These are phyloP conservation scores for Dictyostelium intermedium DNA, from an alignment of 78 protist genomes.

Conservation along the genomic window DNA sequence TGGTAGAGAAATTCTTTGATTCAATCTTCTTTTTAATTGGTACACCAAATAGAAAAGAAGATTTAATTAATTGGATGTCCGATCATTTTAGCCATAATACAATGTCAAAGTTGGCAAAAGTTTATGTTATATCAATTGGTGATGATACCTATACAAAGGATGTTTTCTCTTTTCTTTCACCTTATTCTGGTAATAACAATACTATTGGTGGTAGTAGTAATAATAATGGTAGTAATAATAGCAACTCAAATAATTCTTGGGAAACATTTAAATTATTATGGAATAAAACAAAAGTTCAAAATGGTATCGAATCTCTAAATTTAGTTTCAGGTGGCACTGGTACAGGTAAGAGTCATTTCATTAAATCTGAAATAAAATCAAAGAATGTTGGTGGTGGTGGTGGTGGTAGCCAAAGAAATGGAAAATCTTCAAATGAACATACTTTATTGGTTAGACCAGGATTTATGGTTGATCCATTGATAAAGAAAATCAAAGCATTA, in stretches of 20 bases:
- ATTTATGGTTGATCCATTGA: not conserved
- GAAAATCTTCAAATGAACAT: not conserved
- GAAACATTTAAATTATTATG: not conserved
- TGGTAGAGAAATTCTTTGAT: conserved; percentile 6
- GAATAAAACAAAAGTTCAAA: not conserved
- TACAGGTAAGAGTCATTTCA: conserved; percentile 42
- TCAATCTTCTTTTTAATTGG: conserved; percentile 41
- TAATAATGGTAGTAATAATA: not conserved
- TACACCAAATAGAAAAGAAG: conserved; percentile 16
- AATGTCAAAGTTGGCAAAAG: not conserved
- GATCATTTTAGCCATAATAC: not conserved
- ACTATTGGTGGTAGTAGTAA: not conserved
- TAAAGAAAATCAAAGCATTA: not conserved
- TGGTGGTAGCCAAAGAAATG: no score
- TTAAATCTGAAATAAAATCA: not conserved
- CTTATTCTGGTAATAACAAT: not conserved
- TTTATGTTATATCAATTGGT: conserved; percentile 31
- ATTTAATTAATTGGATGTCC: conserved; percentile 24
- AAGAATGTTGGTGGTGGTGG: not conserved
- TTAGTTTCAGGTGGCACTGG: conserved; percentile 36
- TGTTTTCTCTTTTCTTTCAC: not conserved
- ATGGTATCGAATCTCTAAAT: not conserved
- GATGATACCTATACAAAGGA: not conserved
- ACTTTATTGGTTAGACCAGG: not conserved
- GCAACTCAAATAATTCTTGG: conserved; percentile 10